Conservation (phyloP, 2,329 filamentous ascomycete species). For the Aulographum hederae region DNA sequence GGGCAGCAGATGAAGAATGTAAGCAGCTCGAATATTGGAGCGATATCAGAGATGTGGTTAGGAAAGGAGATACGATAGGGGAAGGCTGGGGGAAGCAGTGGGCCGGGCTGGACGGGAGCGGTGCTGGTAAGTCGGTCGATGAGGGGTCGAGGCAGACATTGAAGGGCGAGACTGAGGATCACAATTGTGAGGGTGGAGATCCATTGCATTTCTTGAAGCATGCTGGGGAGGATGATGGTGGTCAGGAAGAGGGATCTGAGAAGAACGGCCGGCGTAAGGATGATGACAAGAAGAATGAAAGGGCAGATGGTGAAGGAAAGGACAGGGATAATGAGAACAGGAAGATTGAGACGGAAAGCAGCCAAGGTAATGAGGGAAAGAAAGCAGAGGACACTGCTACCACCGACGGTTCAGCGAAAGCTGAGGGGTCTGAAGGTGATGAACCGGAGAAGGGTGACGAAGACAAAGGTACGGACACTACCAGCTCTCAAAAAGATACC, state of each 20-base stretch:
- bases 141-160: background rate
- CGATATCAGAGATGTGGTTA: constrained; percentile 34
- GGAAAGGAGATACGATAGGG: constrained; percentile 19
- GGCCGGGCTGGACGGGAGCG: background rate
- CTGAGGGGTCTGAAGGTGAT: no score
- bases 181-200: no score
- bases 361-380: no score
- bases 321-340: background rate
- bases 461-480: no score
- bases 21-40: constrained; percentile 75
- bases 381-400: no score
- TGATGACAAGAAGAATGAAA: background rate
- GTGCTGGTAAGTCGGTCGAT: background rate
- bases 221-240: background rate
- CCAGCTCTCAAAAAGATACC: no score
- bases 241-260: background rate
- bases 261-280: background rate
- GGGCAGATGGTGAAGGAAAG: background rate
- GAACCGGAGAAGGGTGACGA: no score
- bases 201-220: no score
- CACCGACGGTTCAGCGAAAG: no score
- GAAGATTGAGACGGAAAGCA: background rate
- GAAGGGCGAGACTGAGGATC: background rate
- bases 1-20: constrained; percentile 65
- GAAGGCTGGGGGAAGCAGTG: background rate